Evolutionary conservation across 441 rosid genomes (phyloP), one percentile per base, ranked within the genome.

Genomic region (Gossypium aridum): DNA sequence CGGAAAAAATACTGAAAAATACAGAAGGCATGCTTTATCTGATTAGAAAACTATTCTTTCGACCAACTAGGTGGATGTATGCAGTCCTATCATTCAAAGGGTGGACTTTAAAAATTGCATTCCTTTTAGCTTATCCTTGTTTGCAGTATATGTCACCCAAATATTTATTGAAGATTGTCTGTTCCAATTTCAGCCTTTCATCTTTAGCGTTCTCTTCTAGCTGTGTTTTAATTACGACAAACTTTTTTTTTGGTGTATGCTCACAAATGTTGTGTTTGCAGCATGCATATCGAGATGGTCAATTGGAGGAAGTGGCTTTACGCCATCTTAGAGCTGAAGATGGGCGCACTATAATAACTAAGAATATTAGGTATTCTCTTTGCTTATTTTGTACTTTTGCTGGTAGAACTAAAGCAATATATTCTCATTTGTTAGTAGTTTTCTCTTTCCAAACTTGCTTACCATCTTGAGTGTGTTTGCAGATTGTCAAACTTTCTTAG

Each of bases 241-340:
- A 39, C 3, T 66, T 66, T 45, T 7, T 69, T 39, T 60, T 31
- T 31, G 1, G 28, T 67, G 13, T 53, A 28, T 78, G 78, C 77
- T 76, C 5, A 81, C 71, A 67, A 57, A 64, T 60, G 19, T 72
- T 56, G 78, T 73, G 6, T 73, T 49, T 73, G 51, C 68, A 90
- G 94, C 94, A 90, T 80, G 87, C 87, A 4, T 86, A 77, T 71
- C 79, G 78, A 74, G 92, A 88, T 76, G 94, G 91, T 59, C 84
- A 81, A 34, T 76, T 87, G 78, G 94, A 87, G 87, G 91, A 90
- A 64, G 87, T 81, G 39, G 88, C 76, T 67, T 79, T 87, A 57
- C 88, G 91, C n/a, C 92, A 88, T 83, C 88, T 88, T 71, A 87
- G 86, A 10, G 82, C 85, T 80, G 94, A 88, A 66, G 91, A 90